Percentiles rank a stretch among this genome's conserved stretches.
phyloP scores from a whole-genome alignment of 768 basidiomycete species.

The Lepiota venenata region DNA sequence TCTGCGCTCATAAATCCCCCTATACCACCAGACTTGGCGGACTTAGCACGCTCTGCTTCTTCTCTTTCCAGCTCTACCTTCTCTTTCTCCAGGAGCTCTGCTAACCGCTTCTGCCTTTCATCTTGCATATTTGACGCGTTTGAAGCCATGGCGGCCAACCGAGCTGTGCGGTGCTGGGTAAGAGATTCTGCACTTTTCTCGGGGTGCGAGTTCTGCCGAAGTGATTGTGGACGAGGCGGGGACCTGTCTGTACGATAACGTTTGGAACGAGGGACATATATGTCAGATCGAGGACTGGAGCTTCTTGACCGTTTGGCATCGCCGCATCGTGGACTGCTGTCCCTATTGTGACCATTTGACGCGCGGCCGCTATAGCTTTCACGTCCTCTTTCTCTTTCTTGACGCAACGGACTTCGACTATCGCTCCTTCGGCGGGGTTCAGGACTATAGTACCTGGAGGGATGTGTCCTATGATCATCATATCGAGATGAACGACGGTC shows the following conservation, averaged over 20 bases:
- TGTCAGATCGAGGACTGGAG: slow-evolving; percentile 23
- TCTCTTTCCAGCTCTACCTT: slow-evolving; percentile 62
- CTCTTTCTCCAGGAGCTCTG: slow-evolving; percentile 68
- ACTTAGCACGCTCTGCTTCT: slow-evolving; percentile 61
- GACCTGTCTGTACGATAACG: slow-evolving; percentile 48
- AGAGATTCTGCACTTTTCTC: slow-evolving; percentile 16
- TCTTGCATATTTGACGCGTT: slow-evolving; percentile 64
- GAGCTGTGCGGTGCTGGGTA: slow-evolving; percentile 66
- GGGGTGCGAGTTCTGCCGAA: slow-evolving; percentile 19
- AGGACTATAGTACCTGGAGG: slow-evolving; percentile 28
- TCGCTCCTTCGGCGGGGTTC: slow-evolving; percentile 28
- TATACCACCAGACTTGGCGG: slow-evolving; percentile 70
- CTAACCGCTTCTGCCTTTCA: slow-evolving; percentile 72
- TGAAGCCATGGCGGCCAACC: slow-evolving; percentile 86
- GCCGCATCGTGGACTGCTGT: slow-evolving; percentile 19
- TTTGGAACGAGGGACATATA: slow-evolving; percentile 33
- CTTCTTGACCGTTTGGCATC: slow-evolving; percentile 36
- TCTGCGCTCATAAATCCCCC: slow-evolving; percentile 80
- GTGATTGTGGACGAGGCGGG: slow-evolving; percentile 24
- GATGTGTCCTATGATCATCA: slow-evolving; percentile 23
- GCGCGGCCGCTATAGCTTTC: slow-evolving; percentile 29
- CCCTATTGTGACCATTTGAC: slow-evolving; percentile 20
- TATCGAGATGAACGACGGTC: slow-evolving; percentile 28
- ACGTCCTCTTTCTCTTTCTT: slow-evolving; percentile 19
- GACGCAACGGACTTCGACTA: slow-evolving; percentile 24